Evolutionary conservation across 1,139 yeast genomes (phyloP), one percentile per base, ranked within the genome.

Genomic region (Geotrichum phurueaensis): DNA sequence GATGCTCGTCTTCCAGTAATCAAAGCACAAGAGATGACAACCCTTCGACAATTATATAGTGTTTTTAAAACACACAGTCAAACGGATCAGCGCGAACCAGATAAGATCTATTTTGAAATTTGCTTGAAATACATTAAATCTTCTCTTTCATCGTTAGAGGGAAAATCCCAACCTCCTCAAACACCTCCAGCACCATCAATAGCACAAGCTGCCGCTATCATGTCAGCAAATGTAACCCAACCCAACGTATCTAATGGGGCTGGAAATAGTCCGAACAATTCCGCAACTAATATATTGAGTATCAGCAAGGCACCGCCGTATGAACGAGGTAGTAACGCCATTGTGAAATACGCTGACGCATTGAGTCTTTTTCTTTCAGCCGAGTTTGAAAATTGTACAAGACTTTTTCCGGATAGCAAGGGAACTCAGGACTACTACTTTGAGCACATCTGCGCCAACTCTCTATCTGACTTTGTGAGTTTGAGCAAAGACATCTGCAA

Each of bases 311-410:
- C 67, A 72, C 87, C 60, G 18, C 58, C 79, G 0, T 79, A 85
- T 69, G 89, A 86, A 66, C 82, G 79, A 67, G 88, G 88, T 1
- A 77, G 82, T 54, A 84, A 82, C 68, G 87, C 89, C 5, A 80
- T 88, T 53, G 76, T 76, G 45, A 73, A 75, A 52, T 87, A 84
- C 69, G 79, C 83, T 9, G 81, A 78, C 45, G 85, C 85, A 1
- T 69, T 86, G 13, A 70, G 78, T 48, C 78, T 79, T 7, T 78
- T 80, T 54, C 71, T 86, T 12, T 53, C 64, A 22, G 66, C 68
- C 18, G 64, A 65, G 52, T 64, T 64, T 6, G 67, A 66, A 13
- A 67, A 69, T 53, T 58, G 64, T 49, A 54, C 60, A n/a, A 59
- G 58, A 13, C 61, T 70, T 33, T 66, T 67, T 53, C 63, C 63